Percentiles rank a stretch among this genome's conserved stretches.
Conservation (phyloP, 208 protist genomes). For the Polymyxa betae region DNA sequence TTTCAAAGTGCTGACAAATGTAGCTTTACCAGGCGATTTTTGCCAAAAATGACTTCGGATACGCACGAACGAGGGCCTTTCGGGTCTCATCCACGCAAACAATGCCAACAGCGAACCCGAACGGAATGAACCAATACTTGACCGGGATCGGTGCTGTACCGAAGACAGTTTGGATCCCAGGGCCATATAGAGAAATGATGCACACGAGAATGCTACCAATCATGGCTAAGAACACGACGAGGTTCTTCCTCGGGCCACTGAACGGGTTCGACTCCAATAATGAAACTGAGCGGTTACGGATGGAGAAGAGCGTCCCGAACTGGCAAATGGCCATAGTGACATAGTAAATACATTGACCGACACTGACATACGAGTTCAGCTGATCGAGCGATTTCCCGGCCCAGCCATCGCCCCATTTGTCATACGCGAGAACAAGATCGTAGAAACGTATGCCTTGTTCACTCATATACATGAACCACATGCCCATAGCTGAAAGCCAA, state of each 20-base stretch:
- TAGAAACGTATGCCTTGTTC: background rate
- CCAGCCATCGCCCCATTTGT: background rate
- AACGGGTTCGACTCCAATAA: slow-evolving; percentile 29
- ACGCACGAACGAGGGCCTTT: background rate
- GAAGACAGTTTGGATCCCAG: slow-evolving; percentile 7
- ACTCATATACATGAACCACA: slow-evolving; percentile 1
- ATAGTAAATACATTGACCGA: slow-evolving; percentile 14
- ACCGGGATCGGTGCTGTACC: background rate
- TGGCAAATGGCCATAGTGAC: slow-evolving; percentile 11
- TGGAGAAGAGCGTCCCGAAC: slow-evolving; percentile 19
- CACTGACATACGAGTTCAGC: slow-evolving; percentile 14
- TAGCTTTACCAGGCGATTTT: slow-evolving; percentile 38
- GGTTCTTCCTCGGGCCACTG: background rate
- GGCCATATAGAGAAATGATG: background rate
- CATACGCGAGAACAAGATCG: background rate
- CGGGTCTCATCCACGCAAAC: background rate
- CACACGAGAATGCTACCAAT: background rate
- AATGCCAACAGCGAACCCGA: background rate
- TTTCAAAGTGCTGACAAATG: too few relatives aligned
- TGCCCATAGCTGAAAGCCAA: background rate
- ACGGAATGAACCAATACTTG: background rate
- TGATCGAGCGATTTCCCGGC: background rate
- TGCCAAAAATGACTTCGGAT: background rate
- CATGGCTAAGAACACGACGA: background rate
- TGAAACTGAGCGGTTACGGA: background rate